Evolutionary conservation across 2,329 filamentous ascomycete species (phyloP).

Genomic region (Didymella lethalis): DNA sequence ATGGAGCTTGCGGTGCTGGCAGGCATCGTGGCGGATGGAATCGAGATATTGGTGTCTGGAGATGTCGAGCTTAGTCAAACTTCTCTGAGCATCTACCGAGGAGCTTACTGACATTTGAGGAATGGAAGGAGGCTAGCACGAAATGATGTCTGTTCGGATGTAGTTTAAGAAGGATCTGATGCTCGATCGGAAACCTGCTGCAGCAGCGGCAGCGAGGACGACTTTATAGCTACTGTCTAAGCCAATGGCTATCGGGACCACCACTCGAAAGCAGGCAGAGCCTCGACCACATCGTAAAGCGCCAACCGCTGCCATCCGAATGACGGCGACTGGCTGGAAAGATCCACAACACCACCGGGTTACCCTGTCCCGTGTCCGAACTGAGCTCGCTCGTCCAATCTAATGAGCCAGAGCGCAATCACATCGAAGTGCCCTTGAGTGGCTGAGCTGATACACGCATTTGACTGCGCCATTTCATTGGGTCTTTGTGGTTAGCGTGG

Average conservation of each 20-base stretch:
- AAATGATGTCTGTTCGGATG: background rate
- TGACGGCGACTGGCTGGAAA: slow-evolving; percentile 23
- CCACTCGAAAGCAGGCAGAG: background rate
- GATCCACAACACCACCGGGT: slow-evolving; percentile 26
- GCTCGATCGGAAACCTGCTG: background rate
- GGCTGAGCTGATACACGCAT: slow-evolving; percentile 23
- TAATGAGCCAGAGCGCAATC: slow-evolving; percentile 7
- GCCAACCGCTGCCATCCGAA: slow-evolving; percentile 8
- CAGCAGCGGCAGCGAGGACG: background rate
- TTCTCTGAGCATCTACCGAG: background rate
- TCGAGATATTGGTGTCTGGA: background rate
- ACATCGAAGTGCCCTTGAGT: slow-evolving; percentile 14
- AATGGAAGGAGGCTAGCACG: background rate
- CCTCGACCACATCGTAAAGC: slow-evolving; percentile 6
- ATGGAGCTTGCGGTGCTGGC: slow-evolving; percentile 45
- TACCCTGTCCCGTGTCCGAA: slow-evolving; percentile 8
- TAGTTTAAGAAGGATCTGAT: background rate
- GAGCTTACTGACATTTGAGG: background rate
- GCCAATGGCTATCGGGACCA: background rate
- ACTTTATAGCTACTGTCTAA: slow-evolving; percentile 1
- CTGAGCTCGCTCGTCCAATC: slow-evolving; percentile 3
- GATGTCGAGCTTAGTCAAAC: background rate
- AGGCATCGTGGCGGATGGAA: slow-evolving; percentile 39
- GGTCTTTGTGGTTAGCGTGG: background rate
- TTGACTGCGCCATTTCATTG: background rate